Conservation (phyloP, 306 rosid species). For the Medicago lupulina region DNA sequence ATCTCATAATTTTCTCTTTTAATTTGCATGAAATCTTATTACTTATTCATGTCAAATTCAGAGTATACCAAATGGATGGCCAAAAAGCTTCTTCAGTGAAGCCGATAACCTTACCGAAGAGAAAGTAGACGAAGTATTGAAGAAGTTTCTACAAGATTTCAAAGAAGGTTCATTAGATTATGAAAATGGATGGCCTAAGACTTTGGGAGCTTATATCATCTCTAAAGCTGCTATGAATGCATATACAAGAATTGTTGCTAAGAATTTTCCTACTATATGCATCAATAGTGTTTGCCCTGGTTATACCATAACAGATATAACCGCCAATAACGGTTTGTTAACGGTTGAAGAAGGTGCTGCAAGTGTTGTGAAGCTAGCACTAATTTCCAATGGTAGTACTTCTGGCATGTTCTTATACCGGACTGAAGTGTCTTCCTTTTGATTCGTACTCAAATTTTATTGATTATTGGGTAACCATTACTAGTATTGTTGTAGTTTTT, state of each 20-base stretch:
- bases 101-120: constrained; percentile 46
- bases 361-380: constrained; percentile 41
- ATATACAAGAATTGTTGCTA: constrained; percentile 52
- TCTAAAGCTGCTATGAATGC: constrained; percentile 55
- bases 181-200: constrained; percentile 45
- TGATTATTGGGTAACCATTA: no score
- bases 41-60: constrained; percentile 31
- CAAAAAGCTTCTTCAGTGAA: constrained; percentile 46
- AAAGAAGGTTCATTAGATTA: constrained; percentile 38
- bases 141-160: constrained; percentile 45
- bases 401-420: constrained; percentile 47
- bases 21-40: not conserved
- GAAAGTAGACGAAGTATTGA: constrained; percentile 45
- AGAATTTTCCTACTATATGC: constrained; percentile 35
- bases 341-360: constrained; percentile 54
- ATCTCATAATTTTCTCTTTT: not conserved
- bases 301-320: constrained; percentile 47
- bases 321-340: constrained; percentile 35
- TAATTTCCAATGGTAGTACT: constrained; percentile 32
- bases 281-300: constrained; percentile 56
- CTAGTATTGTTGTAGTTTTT: no score
- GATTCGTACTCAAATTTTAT: not conserved
- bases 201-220: constrained; percentile 22
- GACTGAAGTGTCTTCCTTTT: not conserved
- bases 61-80: constrained; percentile 46